Conservation (phyloP, 1,139 yeast genomes). For the Magnusiomyces sp. region DNA sequence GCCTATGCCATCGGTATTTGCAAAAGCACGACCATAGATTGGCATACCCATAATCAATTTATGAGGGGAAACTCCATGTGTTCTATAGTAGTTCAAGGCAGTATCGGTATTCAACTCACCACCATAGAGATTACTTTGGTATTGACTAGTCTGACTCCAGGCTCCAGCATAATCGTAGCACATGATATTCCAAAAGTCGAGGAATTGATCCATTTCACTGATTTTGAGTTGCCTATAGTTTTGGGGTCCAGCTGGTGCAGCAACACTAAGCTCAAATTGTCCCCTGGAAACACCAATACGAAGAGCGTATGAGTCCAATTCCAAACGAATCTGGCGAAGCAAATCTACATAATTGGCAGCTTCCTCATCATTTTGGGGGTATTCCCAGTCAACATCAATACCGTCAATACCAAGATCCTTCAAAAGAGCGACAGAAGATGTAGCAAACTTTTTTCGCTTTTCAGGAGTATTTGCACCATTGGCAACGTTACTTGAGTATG, state of each 20-base stretch:
- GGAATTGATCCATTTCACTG: conserved; percentile 44
- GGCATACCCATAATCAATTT: conserved; percentile 86
- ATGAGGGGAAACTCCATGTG: conserved; percentile 37
- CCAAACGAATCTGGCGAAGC: conserved; percentile 37
- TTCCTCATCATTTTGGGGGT: conserved; percentile 47
- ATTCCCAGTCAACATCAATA: conserved; percentile 93
- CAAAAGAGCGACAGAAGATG: conserved; percentile 42
- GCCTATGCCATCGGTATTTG: conserved; percentile 38
- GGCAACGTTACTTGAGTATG: conserved; percentile 48
- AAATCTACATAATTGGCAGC: conserved; percentile 41
- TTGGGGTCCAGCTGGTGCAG: conserved; percentile 62
- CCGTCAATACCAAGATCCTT: conserved; percentile 70
- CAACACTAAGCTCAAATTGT: conserved; percentile 51
- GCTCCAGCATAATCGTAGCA: conserved; percentile 79
- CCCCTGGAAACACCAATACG: conserved; percentile 22
- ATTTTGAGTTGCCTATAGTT: conserved; percentile 40
- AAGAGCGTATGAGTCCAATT: conserved; percentile 36
- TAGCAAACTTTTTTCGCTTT: conserved; percentile 42
- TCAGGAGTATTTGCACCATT: conserved; percentile 35
- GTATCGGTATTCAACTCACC: conserved; percentile 42
- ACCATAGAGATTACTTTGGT: conserved; percentile 64
- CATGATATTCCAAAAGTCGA: conserved; percentile 80
- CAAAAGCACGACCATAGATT: conserved; percentile 69
- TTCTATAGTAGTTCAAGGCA: conserved; percentile 41
- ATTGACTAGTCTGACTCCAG: conserved; percentile 58